phyloP scores from a whole-genome alignment of 345 rosid genomes.

The Pugionium cornutum region DNA sequence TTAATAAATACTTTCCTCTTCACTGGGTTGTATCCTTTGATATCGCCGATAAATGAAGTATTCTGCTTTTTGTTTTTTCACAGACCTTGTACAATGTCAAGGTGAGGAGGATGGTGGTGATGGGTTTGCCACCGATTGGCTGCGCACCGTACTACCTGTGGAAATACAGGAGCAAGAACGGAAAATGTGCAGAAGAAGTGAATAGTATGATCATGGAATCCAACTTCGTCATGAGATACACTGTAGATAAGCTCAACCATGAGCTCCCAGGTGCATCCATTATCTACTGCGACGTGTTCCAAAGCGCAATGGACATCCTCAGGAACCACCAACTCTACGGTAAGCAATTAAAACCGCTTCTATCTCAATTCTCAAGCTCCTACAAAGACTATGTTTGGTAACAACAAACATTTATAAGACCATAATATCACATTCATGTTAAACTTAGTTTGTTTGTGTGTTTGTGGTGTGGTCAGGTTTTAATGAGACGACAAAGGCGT shows the following conservation, averaged over 20 bases:
- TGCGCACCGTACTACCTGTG: constrained; percentile 90
- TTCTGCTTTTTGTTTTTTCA: constrained; percentile 18
- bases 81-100: constrained; percentile 71
- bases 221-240: constrained; percentile 76
- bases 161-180: constrained; percentile 64
- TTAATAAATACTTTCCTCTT: background rate
- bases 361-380: background rate
- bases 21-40: background rate
- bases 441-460: background rate
- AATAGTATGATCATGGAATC: constrained; percentile 75
- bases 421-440: too few relatives aligned
- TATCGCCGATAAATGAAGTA: constrained; percentile 6
- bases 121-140: constrained; percentile 89
- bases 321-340: constrained; percentile 65
- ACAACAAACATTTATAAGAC: constrained; percentile 1
- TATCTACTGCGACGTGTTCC: constrained; percentile 78
- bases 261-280: constrained; percentile 57
- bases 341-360: constrained; percentile 32
- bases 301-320: constrained; percentile 83
- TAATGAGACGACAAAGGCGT: constrained; percentile 69
- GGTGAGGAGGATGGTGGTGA: constrained; percentile 69
- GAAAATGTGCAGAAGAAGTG: constrained; percentile 75
- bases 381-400: background rate
- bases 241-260: constrained; percentile 53
- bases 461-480: constrained; percentile 55